Base-by-base conservation (phyloP, 2,329 filamentous ascomycete species). In the Aspergillus awamori region DNA sequence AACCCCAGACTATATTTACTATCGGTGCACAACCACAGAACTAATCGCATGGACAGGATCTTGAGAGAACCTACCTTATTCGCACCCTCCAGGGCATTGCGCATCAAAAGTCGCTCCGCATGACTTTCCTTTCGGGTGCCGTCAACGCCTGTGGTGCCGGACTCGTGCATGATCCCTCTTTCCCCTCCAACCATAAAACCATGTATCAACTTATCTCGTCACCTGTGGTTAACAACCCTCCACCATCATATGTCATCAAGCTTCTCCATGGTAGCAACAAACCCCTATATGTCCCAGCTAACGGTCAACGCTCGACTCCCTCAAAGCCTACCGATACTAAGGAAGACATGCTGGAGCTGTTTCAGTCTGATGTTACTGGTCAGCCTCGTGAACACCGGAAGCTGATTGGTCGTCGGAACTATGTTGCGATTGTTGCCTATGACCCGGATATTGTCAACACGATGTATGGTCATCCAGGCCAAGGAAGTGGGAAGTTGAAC, bases 321-420 rank as follows among this genome's bases (percentile, higher is more conserved):
- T 86, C 86, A 8, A 71, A 76, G 66, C 88, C 90, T 1, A 89
- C 89, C 1, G 95, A 99, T 75, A 99, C 95, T 51, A 98, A 99
- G 78, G 95, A 99, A 77, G 95, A 99, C 79, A 99, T 99, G 95
- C 96, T 99, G 91, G 95, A 99, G 81, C 96, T 99, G 67, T 99
- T 99, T 84, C 92, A 95, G 71, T 91, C 89, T 7, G 95, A 99
- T 70, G 92, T 95, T 15, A 92, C 89, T 57, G 94, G 95, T n/a
- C 82, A 87, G 38, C 83, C 88, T 0, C 85, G 93, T 51, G 94
- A 97, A 76, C 83, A 93, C 72, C 93, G 93, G 80, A 91, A 94
- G 72, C 85, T 99, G 55, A 99, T 99, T 93, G 92, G 90, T 0
- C 84, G 94, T 45, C 84, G 95, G 61, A 98, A 97, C 74, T 99